A percentile compares a stretch with the other conserved stretches of the same genome.
These are phyloP conservation scores for Scleroderma bovista DNA, from an alignment of 768 basidiomycete genomes.

Conservation along the genomic window DNA sequence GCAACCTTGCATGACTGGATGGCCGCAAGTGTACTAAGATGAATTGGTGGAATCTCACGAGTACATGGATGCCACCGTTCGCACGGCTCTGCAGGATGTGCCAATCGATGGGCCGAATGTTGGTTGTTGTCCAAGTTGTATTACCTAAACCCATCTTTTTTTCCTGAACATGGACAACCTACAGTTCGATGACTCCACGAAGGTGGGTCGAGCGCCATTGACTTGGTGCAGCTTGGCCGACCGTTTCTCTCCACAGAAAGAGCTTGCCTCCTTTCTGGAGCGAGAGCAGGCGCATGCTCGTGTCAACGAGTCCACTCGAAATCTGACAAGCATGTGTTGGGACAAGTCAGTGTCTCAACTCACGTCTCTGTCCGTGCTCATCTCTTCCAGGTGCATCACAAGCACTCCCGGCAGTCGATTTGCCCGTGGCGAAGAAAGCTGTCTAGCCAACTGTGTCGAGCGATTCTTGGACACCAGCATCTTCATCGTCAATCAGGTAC, in stretches of 20 bases:
- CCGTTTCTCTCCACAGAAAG: slow-evolving; percentile 51
- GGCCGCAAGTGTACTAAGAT: slow-evolving; percentile 6
- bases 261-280: slow-evolving; percentile 74
- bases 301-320: slow-evolving; percentile 65
- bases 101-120: no score
- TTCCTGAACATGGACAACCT: slow-evolving; percentile 35
- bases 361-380: background rate
- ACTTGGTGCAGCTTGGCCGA: slow-evolving; percentile 5
- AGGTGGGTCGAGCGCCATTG: slow-evolving; percentile 32
- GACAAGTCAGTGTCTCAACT: slow-evolving; percentile 64
- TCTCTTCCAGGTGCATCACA: slow-evolving; percentile 63
- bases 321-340: slow-evolving; percentile 83
- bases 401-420: slow-evolving; percentile 74
- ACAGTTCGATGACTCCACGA: slow-evolving; percentile 75
- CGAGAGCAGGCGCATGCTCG: slow-evolving; percentile 75
- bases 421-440: slow-evolving; percentile 72
- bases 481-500: slow-evolving; percentile 68
- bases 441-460: slow-evolving; percentile 86
- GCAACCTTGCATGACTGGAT: slow-evolving; percentile 15
- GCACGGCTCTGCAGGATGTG: slow-evolving; percentile 16
- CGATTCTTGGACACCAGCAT: slow-evolving; percentile 86
- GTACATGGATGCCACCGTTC: slow-evolving; percentile 21
- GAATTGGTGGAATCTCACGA: slow-evolving; percentile 32
- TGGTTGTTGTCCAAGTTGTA: no score
- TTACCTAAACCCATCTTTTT: background rate